Conservation (phyloP, 148 eudicot genomes). For the Camellia sinensis region DNA sequence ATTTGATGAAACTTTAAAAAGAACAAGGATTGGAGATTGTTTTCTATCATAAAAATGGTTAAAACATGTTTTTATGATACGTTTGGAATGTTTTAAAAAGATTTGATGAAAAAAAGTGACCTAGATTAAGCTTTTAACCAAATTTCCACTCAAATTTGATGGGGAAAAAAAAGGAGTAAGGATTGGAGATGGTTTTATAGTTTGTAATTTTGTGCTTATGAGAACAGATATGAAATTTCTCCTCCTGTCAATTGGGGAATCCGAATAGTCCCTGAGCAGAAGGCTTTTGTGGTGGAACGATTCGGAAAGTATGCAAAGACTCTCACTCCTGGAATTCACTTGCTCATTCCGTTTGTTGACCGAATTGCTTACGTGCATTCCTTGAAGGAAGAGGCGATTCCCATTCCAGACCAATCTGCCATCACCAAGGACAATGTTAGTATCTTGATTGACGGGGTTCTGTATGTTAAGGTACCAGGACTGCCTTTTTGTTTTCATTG, state of each 20-base stretch:
- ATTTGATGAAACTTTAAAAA: too few species aligned
- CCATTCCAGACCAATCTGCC: conserved; percentile 80
- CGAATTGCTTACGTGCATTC: conserved; percentile 81
- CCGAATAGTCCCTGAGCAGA: conserved; percentile 81
- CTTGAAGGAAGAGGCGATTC: conserved; percentile 82
- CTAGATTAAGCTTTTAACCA: too few species aligned
- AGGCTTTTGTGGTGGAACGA: conserved; percentile 79
- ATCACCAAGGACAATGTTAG: conserved; percentile 91
- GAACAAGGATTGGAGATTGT: too few species aligned
- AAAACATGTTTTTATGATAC: too few species aligned
- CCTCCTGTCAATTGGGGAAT: conserved; percentile 82
- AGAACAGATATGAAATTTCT: conserved; percentile 46
- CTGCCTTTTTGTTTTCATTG: background rate
- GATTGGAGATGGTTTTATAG: background rate
- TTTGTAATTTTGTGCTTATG: background rate
- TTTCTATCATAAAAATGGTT: too few species aligned
- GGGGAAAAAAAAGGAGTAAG: too few species aligned
- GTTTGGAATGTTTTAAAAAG: too few species aligned
- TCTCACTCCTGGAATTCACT: conserved; percentile 78
- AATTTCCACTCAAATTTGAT: too few species aligned
- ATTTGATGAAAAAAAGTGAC: too few species aligned
- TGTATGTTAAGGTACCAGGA: conserved; percentile 65
- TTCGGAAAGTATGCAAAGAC: conserved; percentile 74
- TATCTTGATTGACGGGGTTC: conserved; percentile 82
- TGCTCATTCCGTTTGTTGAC: conserved; percentile 78